These are phyloP conservation scores for Pichiaceae sp. DNA, from an alignment of 1,139 yeast genomes.

Conservation along the genomic window DNA sequence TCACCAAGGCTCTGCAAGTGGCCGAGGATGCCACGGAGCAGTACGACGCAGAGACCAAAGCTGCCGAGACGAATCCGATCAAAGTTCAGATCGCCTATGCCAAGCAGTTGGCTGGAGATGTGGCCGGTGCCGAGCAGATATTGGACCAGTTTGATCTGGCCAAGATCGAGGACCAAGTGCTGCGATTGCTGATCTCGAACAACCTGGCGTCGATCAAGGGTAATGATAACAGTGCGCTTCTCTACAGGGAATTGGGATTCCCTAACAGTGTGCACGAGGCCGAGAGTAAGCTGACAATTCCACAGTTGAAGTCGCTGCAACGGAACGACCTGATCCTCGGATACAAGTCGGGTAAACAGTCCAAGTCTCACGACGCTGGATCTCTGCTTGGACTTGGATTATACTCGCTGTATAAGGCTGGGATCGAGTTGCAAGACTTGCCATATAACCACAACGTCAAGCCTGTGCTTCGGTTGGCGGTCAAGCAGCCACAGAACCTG, in stretches of 20 bases:
- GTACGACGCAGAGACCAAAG: conserved; percentile 28
- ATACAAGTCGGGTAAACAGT: conserved; percentile 28
- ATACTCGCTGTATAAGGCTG: conserved; percentile 2
- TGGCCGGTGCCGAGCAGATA: conserved; percentile 34
- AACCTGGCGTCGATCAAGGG: conserved; percentile 16
- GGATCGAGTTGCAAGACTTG: conserved; percentile 2
- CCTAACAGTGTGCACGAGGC: conserved; percentile 30
- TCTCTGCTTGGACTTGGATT: conserved; percentile 15
- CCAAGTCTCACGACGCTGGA: conserved; percentile 12
- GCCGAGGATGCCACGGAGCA: conserved; percentile 35
- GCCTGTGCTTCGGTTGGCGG: conserved; percentile 25
- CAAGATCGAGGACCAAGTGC: conserved; percentile 13
- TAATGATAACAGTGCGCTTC: conserved; percentile 19
- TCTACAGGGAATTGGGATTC: conserved; percentile 37
- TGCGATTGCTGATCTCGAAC: conserved; percentile 17
- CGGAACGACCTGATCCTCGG: conserved; percentile 39
- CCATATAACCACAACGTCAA: conserved; percentile 10
- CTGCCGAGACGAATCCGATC: conserved; percentile 52
- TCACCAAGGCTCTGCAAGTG: conserved; percentile 42
- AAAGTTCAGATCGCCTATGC: conserved; percentile 64
- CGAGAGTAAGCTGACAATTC: conserved; percentile 33
- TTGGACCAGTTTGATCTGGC: conserved; percentile 23
- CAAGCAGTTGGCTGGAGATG: conserved; percentile 38
- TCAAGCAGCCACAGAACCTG: conserved; percentile 20
- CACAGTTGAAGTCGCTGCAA: conserved; percentile 33